phyloP scores from a whole-genome alignment of 352 stramenopile species.

The Elongisporangium senticosum region DNA sequence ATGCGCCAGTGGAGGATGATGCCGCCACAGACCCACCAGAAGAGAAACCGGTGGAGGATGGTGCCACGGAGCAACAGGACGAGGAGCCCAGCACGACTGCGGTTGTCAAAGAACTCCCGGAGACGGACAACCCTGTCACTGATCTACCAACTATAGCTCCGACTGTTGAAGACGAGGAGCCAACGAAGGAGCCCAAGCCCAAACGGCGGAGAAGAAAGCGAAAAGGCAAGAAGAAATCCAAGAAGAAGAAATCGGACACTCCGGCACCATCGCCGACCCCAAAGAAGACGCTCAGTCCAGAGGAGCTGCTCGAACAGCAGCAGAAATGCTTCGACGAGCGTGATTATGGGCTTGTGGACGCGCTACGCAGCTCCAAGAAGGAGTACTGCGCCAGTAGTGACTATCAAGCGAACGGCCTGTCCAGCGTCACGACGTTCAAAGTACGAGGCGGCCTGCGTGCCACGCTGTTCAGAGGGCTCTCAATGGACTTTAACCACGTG shows the following conservation, averaged over 20 bases:
- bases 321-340: slow-evolving; percentile 1
- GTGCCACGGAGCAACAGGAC: background rate
- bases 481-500: slow-evolving; percentile 12
- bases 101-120: background rate
- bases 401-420: background rate
- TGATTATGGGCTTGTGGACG: slow-evolving; percentile 3
- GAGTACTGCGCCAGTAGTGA: background rate
- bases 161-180: background rate
- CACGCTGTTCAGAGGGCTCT: slow-evolving; percentile 15
- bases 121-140: background rate
- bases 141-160: background rate
- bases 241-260: background rate
- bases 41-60: background rate
- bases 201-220: background rate
- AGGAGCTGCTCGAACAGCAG: background rate
- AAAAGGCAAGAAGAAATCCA: background rate
- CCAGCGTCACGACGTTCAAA: background rate
- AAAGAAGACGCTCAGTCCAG: background rate
- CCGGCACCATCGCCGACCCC: background rate
- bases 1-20: background rate
- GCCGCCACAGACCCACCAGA: background rate
- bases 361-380: background rate
- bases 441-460: slow-evolving; percentile 4
- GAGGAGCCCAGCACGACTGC: background rate
- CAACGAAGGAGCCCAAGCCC: background rate